phyloP scores from a whole-genome alignment of 2,329 filamentous ascomycete genomes.

The Ophiostoma sp. region DNA sequence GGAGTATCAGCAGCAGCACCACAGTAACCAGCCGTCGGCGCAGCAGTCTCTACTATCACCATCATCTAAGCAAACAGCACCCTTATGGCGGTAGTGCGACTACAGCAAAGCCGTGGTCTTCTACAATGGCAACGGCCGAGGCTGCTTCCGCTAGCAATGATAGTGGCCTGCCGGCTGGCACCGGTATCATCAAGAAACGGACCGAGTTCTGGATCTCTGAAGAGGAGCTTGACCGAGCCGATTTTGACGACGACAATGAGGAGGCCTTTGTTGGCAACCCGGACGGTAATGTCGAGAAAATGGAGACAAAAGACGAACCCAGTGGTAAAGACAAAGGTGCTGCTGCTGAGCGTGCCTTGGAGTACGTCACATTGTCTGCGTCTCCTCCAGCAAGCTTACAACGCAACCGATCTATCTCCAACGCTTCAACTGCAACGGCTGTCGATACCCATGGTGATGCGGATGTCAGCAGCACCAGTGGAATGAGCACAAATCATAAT shows the following conservation, averaged over 20 bases:
- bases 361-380: not conserved
- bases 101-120: not conserved
- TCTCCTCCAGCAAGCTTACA: not conserved
- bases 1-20: conserved; percentile 3
- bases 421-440: not conserved
- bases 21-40: conserved; percentile 5
- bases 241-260: not conserved
- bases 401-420: not conserved
- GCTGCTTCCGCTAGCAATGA: conserved; percentile 10
- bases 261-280: not conserved
- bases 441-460: not conserved
- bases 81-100: not conserved
- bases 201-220: conserved; percentile 28
- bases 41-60: conserved; percentile 20
- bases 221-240: conserved; percentile 11
- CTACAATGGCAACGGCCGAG: not conserved
- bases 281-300: not conserved
- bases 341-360: not conserved
- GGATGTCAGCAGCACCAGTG: not conserved
- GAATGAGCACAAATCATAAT: not conserved
- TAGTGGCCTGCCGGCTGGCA: conserved; percentile 10
- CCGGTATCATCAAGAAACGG: conserved; percentile 23
- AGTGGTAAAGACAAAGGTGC: not conserved
- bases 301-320: not conserved
- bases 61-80: conserved; percentile 17